Conservation (phyloP, 2,329 filamentous ascomycete species). For the Stagonosporopsis chrysanthemi region DNA sequence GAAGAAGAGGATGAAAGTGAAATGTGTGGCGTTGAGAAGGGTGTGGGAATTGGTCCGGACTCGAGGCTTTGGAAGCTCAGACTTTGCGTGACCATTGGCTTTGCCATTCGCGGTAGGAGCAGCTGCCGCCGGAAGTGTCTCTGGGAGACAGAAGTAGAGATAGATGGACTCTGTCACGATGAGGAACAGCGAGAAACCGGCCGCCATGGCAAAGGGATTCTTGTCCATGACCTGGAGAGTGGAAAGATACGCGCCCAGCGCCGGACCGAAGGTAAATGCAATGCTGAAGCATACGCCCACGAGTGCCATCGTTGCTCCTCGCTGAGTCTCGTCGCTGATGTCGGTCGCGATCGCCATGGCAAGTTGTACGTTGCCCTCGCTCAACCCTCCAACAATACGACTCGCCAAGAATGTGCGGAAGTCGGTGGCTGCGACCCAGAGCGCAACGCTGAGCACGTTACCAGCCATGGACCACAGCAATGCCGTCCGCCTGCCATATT, state of each 20-base stretch:
- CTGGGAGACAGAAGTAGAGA: conserved; percentile 82
- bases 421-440: conserved; percentile 93
- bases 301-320: conserved; percentile 92
- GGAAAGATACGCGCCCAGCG: conserved; percentile 85
- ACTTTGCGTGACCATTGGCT: conserved; percentile 29
- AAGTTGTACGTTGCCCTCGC: conserved; percentile 95
- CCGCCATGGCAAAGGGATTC: conserved; percentile 94
- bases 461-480: conserved; percentile 91
- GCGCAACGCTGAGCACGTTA: conserved; percentile 89
- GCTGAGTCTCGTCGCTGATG: conserved; percentile 83
- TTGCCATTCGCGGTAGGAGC: conserved; percentile 28
- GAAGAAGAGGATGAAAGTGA: conserved; percentile 94
- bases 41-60: conserved; percentile 80
- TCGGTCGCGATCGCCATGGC: conserved; percentile 96
- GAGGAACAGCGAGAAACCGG: conserved; percentile 82
- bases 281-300: conserved; percentile 97
- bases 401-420: conserved; percentile 97
- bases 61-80: conserved; percentile 27
- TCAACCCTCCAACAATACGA: conserved; percentile 87
- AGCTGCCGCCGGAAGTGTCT: conserved; percentile 72
- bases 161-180: conserved; percentile 89
- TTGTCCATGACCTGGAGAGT: conserved; percentile 78
- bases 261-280: conserved; percentile 95
- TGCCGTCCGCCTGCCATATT: conserved; percentile 84
- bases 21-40: conserved; percentile 84